Evolutionary conservation across 2,329 filamentous ascomycete species (phyloP).

Genomic region (Hyphodiscus sp.): DNA sequence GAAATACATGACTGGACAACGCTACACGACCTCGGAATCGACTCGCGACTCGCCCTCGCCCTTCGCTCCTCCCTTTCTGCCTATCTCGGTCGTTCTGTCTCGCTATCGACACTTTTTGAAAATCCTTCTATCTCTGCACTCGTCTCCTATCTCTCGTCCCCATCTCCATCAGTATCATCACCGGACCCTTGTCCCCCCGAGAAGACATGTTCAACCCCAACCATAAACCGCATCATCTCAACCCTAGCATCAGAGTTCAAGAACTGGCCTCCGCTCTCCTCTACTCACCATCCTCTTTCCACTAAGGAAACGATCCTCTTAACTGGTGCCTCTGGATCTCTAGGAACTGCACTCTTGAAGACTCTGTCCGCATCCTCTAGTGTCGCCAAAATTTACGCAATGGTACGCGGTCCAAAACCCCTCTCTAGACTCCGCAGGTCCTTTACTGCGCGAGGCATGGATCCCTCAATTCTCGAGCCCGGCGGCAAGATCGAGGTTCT

Average conservation of each 20-base stretch:
- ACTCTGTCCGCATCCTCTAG: slow-evolving; percentile 12
- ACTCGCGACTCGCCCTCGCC: slow-evolving; percentile 23
- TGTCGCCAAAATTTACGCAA: slow-evolving; percentile 22
- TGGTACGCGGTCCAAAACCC: slow-evolving; percentile 20
- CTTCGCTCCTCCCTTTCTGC: slow-evolving; percentile 21
- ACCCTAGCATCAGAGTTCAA: slow-evolving; percentile 21
- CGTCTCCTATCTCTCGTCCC: slow-evolving; percentile 7
- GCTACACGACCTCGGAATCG: slow-evolving; percentile 23
- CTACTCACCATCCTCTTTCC: not conserved
- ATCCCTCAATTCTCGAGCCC: slow-evolving; percentile 15
- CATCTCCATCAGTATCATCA: not conserved
- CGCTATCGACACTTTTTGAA: slow-evolving; percentile 27
- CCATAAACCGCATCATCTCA: slow-evolving; percentile 19
- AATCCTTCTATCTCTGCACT: slow-evolving; percentile 24
- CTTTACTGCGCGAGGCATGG: slow-evolving; percentile 13
- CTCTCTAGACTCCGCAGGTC: slow-evolving; percentile 11
- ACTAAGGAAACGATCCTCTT: slow-evolving; percentile 21
- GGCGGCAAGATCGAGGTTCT: slow-evolving; percentile 21
- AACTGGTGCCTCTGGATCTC: slow-evolving; percentile 23
- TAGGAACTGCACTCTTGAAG: slow-evolving; percentile 22
- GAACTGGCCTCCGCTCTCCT: slow-evolving; percentile 15
- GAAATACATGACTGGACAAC: slow-evolving; percentile 22
- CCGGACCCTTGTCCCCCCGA: not conserved
- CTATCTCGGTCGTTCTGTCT: slow-evolving; percentile 20
- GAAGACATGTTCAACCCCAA: slow-evolving; percentile 11